A percentile compares a stretch with the other conserved stretches of the same genome.
Conservation (phyloP, 2,329 filamentous ascomycete species). For the Ophiostoma australiae region DNA sequence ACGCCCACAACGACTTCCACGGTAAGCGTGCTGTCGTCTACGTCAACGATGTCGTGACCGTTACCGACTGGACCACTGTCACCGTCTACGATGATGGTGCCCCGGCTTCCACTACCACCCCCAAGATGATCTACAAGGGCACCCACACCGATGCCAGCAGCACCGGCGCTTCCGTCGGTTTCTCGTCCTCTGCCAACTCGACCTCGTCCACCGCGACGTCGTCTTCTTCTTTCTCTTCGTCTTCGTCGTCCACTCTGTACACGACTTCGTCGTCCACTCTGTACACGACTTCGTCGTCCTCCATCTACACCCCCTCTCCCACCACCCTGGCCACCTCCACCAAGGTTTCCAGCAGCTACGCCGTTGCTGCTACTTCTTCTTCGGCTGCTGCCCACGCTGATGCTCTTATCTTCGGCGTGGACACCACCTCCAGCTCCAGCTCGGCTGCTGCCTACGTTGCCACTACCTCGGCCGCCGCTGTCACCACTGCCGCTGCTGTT, state of each 20-base stretch:
- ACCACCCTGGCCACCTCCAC: conserved; percentile 23
- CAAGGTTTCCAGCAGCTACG: conserved; percentile 17
- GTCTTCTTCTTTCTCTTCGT: conserved; percentile 17
- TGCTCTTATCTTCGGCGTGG: neutral
- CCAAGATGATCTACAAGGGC: conserved; percentile 27
- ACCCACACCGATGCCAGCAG: conserved; percentile 21
- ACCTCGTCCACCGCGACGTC: conserved; percentile 22
- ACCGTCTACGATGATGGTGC: conserved; percentile 37
- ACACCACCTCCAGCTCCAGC: neutral
- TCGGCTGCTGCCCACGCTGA: conserved; percentile 1
- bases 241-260: neutral
- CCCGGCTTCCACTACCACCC: conserved; percentile 20
- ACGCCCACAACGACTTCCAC: conserved; percentile 37
- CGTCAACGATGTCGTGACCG: conserved; percentile 35
- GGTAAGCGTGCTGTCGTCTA: conserved; percentile 35
- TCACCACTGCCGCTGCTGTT: conserved; percentile 24
- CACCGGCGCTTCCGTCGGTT: conserved; percentile 19
- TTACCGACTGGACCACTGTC: conserved; percentile 41
- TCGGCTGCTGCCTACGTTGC: neutral
- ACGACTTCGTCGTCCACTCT: neutral
- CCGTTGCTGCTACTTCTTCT: conserved; percentile 21
- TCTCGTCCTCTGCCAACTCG: conserved; percentile 19
- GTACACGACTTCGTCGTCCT: conserved; percentile 7
- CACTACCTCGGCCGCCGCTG: conserved; percentile 16
- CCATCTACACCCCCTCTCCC: conserved; percentile 16